These are phyloP conservation scores for Rostrohypoxylon terebratum DNA, from an alignment of 495 filamentous ascomycete species.

Conservation along the genomic window DNA sequence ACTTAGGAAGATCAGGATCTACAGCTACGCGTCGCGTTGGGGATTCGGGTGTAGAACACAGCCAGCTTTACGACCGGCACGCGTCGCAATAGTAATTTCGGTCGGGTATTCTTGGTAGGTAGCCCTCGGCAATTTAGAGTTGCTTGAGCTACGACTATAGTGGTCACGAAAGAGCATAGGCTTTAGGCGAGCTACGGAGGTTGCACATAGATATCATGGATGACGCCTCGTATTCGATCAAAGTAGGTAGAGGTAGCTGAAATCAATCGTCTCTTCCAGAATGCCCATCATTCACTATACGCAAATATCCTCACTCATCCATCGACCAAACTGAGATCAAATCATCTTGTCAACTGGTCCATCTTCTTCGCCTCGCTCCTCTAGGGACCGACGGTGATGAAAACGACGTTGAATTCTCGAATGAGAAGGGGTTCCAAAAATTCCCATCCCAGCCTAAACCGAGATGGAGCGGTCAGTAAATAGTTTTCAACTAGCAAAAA, in stretches of 20 bases:
- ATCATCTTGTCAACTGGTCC: too few relatives aligned
- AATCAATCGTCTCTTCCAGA: too few relatives aligned
- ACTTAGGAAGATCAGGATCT: background rate
- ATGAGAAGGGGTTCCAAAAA: constrained; percentile 53
- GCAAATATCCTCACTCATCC: too few relatives aligned
- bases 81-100: background rate
- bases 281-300: too few relatives aligned
- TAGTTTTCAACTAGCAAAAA: constrained; percentile 72
- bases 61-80: background rate
- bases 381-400: constrained; percentile 45
- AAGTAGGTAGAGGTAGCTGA: too few relatives aligned
- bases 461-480: constrained; percentile 57
- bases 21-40: background rate
- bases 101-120: background rate
- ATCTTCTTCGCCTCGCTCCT: constrained; percentile 50
- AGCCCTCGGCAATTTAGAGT: background rate
- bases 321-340: too few relatives aligned
- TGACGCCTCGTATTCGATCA: too few relatives aligned
- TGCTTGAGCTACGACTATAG: background rate
- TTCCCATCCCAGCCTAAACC: constrained; percentile 57
- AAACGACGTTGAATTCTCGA: constrained; percentile 28
- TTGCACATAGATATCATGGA: too few relatives aligned
- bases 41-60: background rate
- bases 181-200: background rate
- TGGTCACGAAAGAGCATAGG: background rate